Evolutionary conservation across 202 grass and related monocot genomes (phyloP), one percentile per base, ranked within the genome.

Genomic region (Brachypodium distachyon): DNA sequence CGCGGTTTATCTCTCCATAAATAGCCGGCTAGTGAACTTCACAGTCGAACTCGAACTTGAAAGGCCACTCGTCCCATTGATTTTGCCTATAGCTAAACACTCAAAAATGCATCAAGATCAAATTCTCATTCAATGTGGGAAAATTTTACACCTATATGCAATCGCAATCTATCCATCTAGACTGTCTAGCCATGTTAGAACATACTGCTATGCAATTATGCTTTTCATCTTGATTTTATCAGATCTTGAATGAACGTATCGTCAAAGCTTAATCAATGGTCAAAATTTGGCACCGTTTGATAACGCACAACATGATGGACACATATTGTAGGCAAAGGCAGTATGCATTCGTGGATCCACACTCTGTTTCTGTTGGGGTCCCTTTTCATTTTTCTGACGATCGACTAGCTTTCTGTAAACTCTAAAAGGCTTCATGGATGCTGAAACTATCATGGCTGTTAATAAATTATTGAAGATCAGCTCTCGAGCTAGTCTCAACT

Each of bases 41-140:
- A 44, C 73, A 27, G 65, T 72, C 55, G 55, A 77, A 70, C 73
- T 84, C 77, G 81, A 84, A 64, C 44, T 44, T 43, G 82, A 84
- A 77, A 84, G 55, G n/a, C 36, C 54, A 43, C n/a, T 28, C 62
- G 65, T 78, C 44, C 55, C 82, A 84, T 44, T 84, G 74, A n/a
- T n/a, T n/a, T n/a, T 44, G 36, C 54, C 36, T 44, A 44, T 78
- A 77, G 36, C 53, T 46, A 74, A 71, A 46, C 65, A 62, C 28
- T 78, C 73, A 49, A 26, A 77, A 12, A 51, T 41, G 73, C 73
- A 77, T 61, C 54, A 41, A 77, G 65, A 72, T 43, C 47, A 70
- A 53, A 77, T 53, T 55, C 29, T 6, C 74, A 78, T 72, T 84
- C 16, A 84, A 64, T 72, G 22, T 9, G 25, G 46, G 82, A 84